Evolutionary conservation across 352 stramenopile genomes (phyloP).

Genomic region (Pythium aristosporum): DNA sequence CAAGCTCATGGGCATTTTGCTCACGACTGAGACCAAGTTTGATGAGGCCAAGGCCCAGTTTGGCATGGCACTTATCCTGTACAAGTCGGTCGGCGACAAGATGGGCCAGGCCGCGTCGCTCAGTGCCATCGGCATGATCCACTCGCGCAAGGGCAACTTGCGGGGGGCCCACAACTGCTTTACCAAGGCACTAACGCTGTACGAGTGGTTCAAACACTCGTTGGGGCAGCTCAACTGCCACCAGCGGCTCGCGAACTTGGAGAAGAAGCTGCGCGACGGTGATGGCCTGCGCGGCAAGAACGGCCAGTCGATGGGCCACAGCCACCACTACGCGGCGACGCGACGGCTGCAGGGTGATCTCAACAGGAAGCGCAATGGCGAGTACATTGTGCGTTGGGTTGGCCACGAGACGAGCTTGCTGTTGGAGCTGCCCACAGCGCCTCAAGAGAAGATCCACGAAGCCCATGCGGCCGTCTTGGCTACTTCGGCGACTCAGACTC

Average conservation of each 20-base stretch:
- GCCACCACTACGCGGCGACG: constrained; percentile 77
- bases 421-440: constrained; percentile 54
- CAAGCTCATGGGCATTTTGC: constrained; percentile 76
- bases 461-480: constrained; percentile 30
- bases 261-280: constrained; percentile 79
- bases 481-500: background rate
- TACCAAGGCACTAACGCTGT: constrained; percentile 74
- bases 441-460: constrained; percentile 47
- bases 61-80: constrained; percentile 67
- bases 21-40: constrained; percentile 83
- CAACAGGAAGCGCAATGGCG: constrained; percentile 76
- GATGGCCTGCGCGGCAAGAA: constrained; percentile 58
- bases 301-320: constrained; percentile 57
- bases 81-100: constrained; percentile 74
- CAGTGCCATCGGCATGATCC: constrained; percentile 80
- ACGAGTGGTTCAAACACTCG: constrained; percentile 83
- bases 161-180: constrained; percentile 77
- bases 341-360: constrained; percentile 73
- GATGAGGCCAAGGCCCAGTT: constrained; percentile 83
- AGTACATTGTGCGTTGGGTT: constrained; percentile 83
- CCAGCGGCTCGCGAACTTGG: constrained; percentile 76
- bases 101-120: constrained; percentile 71
- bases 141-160: constrained; percentile 77
- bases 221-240: constrained; percentile 80
- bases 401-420: constrained; percentile 81